These are phyloP conservation scores for Linderina pennispora DNA, from an alignment of 192 early-diverging fungal genomes.

Conservation along the genomic window DNA sequence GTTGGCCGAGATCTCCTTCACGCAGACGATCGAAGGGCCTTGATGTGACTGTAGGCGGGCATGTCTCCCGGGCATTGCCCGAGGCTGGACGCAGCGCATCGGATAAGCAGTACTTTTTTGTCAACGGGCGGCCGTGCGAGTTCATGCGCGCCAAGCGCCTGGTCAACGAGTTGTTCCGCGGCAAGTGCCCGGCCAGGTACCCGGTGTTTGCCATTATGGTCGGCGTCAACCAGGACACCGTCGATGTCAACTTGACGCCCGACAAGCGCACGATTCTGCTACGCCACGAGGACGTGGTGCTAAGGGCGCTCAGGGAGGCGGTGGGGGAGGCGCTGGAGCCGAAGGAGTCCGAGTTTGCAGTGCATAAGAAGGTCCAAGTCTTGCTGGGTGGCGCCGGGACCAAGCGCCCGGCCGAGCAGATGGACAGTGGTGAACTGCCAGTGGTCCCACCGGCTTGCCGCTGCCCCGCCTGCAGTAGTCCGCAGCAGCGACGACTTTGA, in stretches of 20 bases:
- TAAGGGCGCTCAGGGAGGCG: conserved; percentile 6
- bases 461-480: too few relatives aligned
- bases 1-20: conserved; percentile 6
- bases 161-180: conserved; percentile 79
- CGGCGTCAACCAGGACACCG: conserved; percentile 21
- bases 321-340: conserved; percentile 16
- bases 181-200: conserved; percentile 63
- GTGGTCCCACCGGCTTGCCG: too few relatives aligned
- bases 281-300: conserved; percentile 56
- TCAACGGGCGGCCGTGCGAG: conserved; percentile 87
- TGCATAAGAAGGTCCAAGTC: conserved; percentile 15
- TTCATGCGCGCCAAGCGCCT: conserved; percentile 70
- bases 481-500: too few relatives aligned
- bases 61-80: conserved; percentile 58
- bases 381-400: too few relatives aligned
- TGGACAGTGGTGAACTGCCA: too few relatives aligned
- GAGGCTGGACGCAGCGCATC: conserved; percentile 62
- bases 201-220: conserved; percentile 75
- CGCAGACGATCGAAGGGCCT: background rate
- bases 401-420: too few relatives aligned
- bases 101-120: conserved; percentile 83
- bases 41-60: conserved; percentile 27
- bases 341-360: conserved; percentile 10
- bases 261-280: conserved; percentile 90
- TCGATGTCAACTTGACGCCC: conserved; percentile 93